These are phyloP conservation scores for Hura crepitans DNA, from an alignment of 441 rosid species.

Conservation along the genomic window DNA sequence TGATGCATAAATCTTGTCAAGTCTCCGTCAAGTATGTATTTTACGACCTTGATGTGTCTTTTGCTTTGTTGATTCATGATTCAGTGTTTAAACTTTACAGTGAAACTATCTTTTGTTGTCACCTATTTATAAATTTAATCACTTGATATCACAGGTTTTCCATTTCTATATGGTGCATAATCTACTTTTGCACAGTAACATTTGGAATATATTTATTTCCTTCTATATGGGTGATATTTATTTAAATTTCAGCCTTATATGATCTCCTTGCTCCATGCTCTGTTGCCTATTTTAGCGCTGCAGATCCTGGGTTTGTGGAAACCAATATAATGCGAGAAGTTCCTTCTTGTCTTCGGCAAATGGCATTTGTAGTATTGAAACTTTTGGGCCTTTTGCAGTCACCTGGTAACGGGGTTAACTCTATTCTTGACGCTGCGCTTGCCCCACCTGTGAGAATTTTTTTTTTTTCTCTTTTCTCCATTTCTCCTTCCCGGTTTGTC, in stretches of 20 bases:
- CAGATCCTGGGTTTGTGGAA: constrained; percentile 80
- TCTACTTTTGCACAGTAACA: background rate
- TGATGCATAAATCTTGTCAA: constrained; percentile 40
- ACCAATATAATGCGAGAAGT: constrained; percentile 91
- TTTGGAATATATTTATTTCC: background rate
- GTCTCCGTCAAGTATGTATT: constrained; percentile 67
- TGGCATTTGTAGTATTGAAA: constrained; percentile 43
- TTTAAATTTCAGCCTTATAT: constrained; percentile 2
- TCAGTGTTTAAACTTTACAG: background rate
- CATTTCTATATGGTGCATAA: background rate
- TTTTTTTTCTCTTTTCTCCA: background rate
- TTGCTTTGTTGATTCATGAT: constrained; percentile 7
- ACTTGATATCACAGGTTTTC: no score
- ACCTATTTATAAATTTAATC: background rate
- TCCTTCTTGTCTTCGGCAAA: constrained; percentile 48
- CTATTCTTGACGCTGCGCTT: constrained; percentile 79
- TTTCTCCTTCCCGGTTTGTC: background rate
- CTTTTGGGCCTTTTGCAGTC: constrained; percentile 57
- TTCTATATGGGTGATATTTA: background rate
- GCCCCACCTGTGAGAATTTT: constrained; percentile 60
- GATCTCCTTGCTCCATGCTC: constrained; percentile 11
- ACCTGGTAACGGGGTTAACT: constrained; percentile 53
- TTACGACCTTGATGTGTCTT: constrained; percentile 1
- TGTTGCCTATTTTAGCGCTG: constrained; percentile 48
- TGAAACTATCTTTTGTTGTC: background rate